Evolutionary conservation across 345 rosid genomes (phyloP).

Genomic region (Toxicodendron radicans): DNA sequence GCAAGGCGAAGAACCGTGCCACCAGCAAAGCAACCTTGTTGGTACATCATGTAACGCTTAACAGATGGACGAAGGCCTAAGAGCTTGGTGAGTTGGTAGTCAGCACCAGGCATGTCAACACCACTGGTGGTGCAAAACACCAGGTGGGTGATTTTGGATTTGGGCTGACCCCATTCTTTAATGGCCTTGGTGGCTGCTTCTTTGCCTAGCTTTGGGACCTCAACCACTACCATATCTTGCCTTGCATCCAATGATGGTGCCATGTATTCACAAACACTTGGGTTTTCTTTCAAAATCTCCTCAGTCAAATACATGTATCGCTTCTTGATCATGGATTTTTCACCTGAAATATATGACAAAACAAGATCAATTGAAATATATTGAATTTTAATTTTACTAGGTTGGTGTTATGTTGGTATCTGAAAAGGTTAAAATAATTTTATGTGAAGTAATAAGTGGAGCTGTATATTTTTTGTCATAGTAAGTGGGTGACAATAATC

Average conservation of each 20-base stretch:
- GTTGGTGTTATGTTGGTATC: too few species aligned
- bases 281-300: conserved; percentile 44
- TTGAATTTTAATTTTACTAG: too few species aligned
- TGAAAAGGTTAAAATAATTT: too few species aligned
- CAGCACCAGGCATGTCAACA: conserved; percentile 62
- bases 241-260: conserved; percentile 48
- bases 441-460: too few species aligned
- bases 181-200: conserved; percentile 53
- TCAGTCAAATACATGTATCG: conserved; percentile 44
- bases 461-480: too few species aligned
- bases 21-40: conserved; percentile 52
- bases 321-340: conserved; percentile 48
- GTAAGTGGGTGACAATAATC: too few species aligned
- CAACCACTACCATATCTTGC: conserved; percentile 48
- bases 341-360: conserved; percentile 32
- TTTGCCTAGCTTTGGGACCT: conserved; percentile 50
- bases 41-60: conserved; percentile 60
- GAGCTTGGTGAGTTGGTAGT: conserved; percentile 59
- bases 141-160: conserved; percentile 56
- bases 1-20: conserved; percentile 55
- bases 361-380: background rate
- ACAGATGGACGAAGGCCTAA: conserved; percentile 52
- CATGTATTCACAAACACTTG: conserved; percentile 34
- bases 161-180: conserved; percentile 58
- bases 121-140: conserved; percentile 60